Conservation (phyloP, 495 filamentous ascomycete genomes). For the Hypomontagnella monticulosa region DNA sequence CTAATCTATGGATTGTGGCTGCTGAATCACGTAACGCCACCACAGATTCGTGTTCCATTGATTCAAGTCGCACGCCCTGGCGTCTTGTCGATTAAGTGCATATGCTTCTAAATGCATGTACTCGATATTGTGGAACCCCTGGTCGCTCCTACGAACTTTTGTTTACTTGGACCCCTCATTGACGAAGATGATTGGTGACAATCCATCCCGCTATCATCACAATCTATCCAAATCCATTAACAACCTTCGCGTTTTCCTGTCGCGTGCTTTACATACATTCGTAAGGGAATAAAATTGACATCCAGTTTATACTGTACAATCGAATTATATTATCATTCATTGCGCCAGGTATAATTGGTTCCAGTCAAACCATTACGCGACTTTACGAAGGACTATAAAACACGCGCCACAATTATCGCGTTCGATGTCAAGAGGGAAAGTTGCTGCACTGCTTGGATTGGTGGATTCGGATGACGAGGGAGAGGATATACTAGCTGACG, state of each 20-base stretch:
- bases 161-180: conserved; percentile 28
- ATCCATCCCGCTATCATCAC: conserved; percentile 25
- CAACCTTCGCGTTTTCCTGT: conserved; percentile 16
- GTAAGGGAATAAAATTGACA: neutral
- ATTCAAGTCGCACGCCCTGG: conserved; percentile 4
- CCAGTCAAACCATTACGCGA: neutral
- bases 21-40: too few relatives aligned
- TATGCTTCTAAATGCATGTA: neutral
- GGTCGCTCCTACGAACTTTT: conserved; percentile 11
- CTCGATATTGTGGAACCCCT: neutral
- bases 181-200: conserved; percentile 25
- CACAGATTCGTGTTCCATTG: neutral
- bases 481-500: conserved; percentile 53
- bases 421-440: conserved; percentile 50
- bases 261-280: conserved; percentile 18
- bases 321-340: conserved; percentile 14
- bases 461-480: conserved; percentile 76
- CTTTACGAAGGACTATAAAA: neutral
- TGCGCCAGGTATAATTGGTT: conserved; percentile 24
- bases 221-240: conserved; percentile 14
- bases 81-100: neutral
- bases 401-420: conserved; percentile 24
- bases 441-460: conserved; percentile 66
- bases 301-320: conserved; percentile 20
- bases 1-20: conserved; percentile 26